Evolutionary conservation across 2,329 filamentous ascomycete genomes (phyloP), one percentile per base, ranked within the genome.

Genomic region (Ustulina deusta): DNA sequence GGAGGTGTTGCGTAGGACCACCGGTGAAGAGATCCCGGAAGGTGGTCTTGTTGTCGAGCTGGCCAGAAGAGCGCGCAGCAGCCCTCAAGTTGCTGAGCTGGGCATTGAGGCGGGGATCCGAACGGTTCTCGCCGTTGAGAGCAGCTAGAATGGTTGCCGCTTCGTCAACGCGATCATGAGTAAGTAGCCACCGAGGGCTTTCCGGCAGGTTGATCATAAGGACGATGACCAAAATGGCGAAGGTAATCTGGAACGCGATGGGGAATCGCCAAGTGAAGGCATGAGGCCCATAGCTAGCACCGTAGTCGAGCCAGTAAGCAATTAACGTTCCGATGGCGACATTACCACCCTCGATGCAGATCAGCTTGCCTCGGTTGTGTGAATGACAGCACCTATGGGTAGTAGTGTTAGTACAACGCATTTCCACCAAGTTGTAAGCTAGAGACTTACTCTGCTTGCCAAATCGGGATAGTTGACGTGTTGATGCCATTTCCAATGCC

Each of bases 1-100:
- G 85, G 78, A 90, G 85, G 72, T 90, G 87, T 77, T 91, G 89
- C 0, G 86, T 89, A 75, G 87, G 88, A 65, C 89, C 88, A 55
- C 83, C 82, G 1, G 87, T 89, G 73, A 89, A 84, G 2, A 90
- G 82, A 1, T 86, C 83, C 63, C 64, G 70, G 22, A 78, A 73
- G 11, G 72, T 70, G 2, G 77, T 78, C 38, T 74, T 71, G 46
- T 77, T 76, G 15, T 76, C 75, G 1, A 68, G 66, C 60, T 78
- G 76, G 11, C 78, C 78, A 6, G 77, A 74, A 9, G 74, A 74
- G 3, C 72, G 71, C 60, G 79, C 77, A 7, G 78, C 78, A 25
- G 78, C 76, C 15, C 70, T 67, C 64, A 79, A 75, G 51, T 80
- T 84, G 71, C 83, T 83, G 71, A 84, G 82, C 73, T 84, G 81